Conservation (phyloP, 169 alveolate species). For the Plasmodium relictum region DNA sequence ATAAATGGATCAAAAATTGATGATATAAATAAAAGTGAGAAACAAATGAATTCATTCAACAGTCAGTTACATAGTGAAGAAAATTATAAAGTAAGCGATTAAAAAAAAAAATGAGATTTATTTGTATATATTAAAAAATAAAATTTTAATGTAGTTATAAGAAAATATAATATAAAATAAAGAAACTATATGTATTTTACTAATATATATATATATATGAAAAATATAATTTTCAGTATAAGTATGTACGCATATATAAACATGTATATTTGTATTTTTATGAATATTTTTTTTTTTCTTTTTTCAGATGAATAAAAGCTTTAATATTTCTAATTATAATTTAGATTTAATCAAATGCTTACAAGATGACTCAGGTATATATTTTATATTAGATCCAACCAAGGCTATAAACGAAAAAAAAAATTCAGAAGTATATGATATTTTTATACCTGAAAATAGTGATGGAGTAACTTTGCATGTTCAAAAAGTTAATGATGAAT, state of each 20-base stretch:
- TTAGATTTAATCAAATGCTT: constrained; percentile 68
- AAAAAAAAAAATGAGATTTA: not conserved
- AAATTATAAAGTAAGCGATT: constrained; percentile 11
- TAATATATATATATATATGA: not conserved
- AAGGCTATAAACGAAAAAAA: constrained; percentile 62
- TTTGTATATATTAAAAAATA: not conserved
- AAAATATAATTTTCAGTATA: too few species aligned
- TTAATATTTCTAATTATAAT: constrained; percentile 65
- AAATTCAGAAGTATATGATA: constrained; percentile 65
- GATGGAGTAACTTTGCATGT: constrained; percentile 73
- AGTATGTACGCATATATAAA: not conserved
- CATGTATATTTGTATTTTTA: not conserved
- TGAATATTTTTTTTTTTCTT: not conserved
- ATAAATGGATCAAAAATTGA: constrained; percentile 69
- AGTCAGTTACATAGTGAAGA: constrained; percentile 5
- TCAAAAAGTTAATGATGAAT: constrained; percentile 70
- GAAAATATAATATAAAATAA: too few species aligned
- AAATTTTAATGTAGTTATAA: too few species aligned
- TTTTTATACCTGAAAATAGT: constrained; percentile 66
- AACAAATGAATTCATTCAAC: constrained; percentile 10
- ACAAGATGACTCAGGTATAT: constrained; percentile 73
- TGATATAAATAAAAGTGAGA: constrained; percentile 31
- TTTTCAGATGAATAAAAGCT: constrained; percentile 46
- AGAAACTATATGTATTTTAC: too few species aligned
- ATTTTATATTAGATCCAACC: constrained; percentile 68